A percentile compares a stretch with the other conserved stretches of the same genome.
Conservation (phyloP, 2,329 filamentous ascomycete genomes). For the Cercospora beticola region DNA sequence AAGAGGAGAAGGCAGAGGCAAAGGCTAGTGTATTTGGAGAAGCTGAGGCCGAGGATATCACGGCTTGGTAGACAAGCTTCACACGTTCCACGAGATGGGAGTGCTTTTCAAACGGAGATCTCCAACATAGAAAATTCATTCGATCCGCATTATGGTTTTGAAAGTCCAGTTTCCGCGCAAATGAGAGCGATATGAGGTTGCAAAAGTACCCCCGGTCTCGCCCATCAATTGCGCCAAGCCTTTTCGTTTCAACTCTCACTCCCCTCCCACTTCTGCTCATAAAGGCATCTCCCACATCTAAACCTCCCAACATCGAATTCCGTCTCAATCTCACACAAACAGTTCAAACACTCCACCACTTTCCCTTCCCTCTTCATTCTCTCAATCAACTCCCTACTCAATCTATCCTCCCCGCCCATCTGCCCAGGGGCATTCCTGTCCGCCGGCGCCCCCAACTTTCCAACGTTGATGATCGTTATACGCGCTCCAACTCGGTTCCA, state of each 20-base stretch:
- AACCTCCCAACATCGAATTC: not conserved
- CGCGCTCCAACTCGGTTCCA: not conserved
- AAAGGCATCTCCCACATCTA: not conserved
- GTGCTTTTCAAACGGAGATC: too few species aligned
- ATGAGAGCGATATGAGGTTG: too few species aligned
- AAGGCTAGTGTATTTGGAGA: constrained; percentile 94
- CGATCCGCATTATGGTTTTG: too few species aligned
- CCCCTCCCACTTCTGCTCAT: not conserved
- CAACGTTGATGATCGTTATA: not conserved
- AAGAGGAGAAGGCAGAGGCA: constrained; percentile 60
- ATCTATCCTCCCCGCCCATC: not conserved
- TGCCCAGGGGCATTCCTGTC: not conserved
- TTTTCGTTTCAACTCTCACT: not conserved
- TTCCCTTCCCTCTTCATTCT: not conserved
- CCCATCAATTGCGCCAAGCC: too few species aligned
- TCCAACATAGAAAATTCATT: too few species aligned
- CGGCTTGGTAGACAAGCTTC: constrained; percentile 66
- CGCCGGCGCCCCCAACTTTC: not conserved
- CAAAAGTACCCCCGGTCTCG: too few species aligned
- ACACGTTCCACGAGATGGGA: too few species aligned
- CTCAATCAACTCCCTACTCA: not conserved
- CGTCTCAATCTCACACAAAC: not conserved
- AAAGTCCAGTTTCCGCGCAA: too few species aligned
- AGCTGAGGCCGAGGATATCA: constrained; percentile 94
- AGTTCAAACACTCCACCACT: not conserved